Evolutionary conservation across 495 filamentous ascomycete species (phyloP).

Genomic region (Hypoxylon trugodes): DNA sequence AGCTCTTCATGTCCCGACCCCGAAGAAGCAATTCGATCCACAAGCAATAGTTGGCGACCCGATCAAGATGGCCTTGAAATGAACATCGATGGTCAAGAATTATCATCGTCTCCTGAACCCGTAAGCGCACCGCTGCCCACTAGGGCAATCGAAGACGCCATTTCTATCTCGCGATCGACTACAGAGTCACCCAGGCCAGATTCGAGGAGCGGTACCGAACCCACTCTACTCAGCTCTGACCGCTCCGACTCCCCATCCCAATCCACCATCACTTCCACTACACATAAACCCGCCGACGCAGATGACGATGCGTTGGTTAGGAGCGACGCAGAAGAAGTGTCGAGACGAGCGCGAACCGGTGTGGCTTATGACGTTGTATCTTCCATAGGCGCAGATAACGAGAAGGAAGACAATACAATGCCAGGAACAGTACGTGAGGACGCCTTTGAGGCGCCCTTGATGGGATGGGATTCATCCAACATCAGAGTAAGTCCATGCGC

Average conservation of each 20-base stretch:
- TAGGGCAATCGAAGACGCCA: constrained; percentile 6
- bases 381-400: constrained; percentile 33
- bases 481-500: constrained; percentile 62
- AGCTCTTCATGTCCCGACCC: constrained; percentile 58
- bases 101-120: constrained; percentile 34
- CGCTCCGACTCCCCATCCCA: constrained; percentile 34
- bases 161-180: constrained; percentile 41
- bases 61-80: constrained; percentile 42
- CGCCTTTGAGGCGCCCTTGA: constrained; percentile 50
- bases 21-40: constrained; percentile 40
- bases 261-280: background rate
- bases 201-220: constrained; percentile 37
- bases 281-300: constrained; percentile 48
- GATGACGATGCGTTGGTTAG: constrained; percentile 43
- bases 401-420: constrained; percentile 37
- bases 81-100: constrained; percentile 36
- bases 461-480: constrained; percentile 73
- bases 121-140: constrained; percentile 24
- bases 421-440: constrained; percentile 34
- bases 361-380: constrained; percentile 28
- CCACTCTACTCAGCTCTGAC: constrained; percentile 30
- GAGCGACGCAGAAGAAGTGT: constrained; percentile 11
- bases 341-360: constrained; percentile 16
- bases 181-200: constrained; percentile 51
- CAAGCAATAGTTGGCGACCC: constrained; percentile 30